Evolutionary conservation across 805 yeast species (phyloP).

Genomic region (Sugiyamaella floridensis): DNA sequence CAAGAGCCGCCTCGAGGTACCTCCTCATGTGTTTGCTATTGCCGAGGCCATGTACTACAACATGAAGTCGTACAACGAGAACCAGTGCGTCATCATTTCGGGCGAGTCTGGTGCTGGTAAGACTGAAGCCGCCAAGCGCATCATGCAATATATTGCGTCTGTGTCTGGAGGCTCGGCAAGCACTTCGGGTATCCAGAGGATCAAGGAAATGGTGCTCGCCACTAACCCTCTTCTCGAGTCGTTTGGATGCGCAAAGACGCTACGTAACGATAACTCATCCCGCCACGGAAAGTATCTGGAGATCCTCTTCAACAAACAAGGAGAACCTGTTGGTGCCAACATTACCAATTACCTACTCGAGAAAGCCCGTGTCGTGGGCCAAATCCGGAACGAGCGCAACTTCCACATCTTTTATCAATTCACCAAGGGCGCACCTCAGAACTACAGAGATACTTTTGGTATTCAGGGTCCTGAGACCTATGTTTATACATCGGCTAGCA

Average conservation of each 20-base stretch:
- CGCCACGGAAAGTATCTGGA: slow-evolving; percentile 92
- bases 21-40: slow-evolving; percentile 97
- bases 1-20: slow-evolving; percentile 86
- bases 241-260: slow-evolving; percentile 89
- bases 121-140: slow-evolving; percentile 95
- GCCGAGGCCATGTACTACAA: slow-evolving; percentile 97
- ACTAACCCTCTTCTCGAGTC: slow-evolving; percentile 89
- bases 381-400: slow-evolving; percentile 84
- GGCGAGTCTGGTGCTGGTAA: slow-evolving; percentile 99
- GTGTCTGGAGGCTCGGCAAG: slow-evolving; percentile 62
- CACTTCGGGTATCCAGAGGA: slow-evolving; percentile 60
- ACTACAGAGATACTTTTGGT: slow-evolving; percentile 77
- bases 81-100: slow-evolving; percentile 93
- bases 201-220: slow-evolving; percentile 96
- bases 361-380: slow-evolving; percentile 95
- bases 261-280: slow-evolving; percentile 82
- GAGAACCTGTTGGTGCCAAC: slow-evolving; percentile 90
- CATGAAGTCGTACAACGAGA: slow-evolving; percentile 87
- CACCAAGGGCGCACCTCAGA: slow-evolving; percentile 82
- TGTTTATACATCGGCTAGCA: slow-evolving; percentile 77
- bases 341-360: slow-evolving; percentile 92
- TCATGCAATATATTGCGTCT: slow-evolving; percentile 91
- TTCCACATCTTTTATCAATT: slow-evolving; percentile 96
- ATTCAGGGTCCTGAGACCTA: slow-evolving; percentile 93
- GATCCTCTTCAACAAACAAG: slow-evolving; percentile 72